These are phyloP conservation scores for Aquilaria sinensis DNA, from an alignment of 345 rosid genomes.

Conservation along the genomic window DNA sequence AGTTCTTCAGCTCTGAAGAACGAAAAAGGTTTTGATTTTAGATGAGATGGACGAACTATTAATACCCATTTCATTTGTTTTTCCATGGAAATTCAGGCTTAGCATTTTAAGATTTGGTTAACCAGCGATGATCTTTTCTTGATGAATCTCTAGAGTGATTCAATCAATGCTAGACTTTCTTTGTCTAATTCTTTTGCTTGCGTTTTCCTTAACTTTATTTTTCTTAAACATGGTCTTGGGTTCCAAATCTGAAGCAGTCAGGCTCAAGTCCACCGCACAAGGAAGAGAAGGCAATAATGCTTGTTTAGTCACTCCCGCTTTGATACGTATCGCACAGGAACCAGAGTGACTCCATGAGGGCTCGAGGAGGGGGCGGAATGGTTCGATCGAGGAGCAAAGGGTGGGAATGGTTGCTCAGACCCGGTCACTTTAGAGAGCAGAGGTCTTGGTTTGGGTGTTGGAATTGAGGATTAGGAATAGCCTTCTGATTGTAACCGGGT, in stretches of 20 bases:
- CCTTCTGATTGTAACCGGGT: conserved; percentile 6
- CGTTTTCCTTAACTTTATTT: no score
- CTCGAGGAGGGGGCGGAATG: background rate
- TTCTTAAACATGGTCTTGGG: no score
- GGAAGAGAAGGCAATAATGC: conserved; percentile 25
- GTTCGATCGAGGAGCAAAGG: background rate
- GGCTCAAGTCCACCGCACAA: conserved; percentile 1
- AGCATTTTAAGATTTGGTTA: no score
- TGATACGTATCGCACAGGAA: conserved; percentile 64
- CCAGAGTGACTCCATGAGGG: conserved; percentile 30
- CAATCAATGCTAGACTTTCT: no score
- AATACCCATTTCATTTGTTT: no score
- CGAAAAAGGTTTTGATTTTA: no score
- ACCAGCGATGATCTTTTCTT: no score
- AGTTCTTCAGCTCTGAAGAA: no score
- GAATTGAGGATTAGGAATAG: background rate
- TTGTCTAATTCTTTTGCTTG: no score
- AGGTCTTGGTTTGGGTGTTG: background rate
- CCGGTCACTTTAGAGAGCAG: conserved; percentile 21
- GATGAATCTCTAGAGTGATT: no score
- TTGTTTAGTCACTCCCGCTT: conserved; percentile 44
- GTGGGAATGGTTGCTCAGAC: conserved; percentile 9
- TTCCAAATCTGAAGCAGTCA: background rate
- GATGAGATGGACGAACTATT: no score
- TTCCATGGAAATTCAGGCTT: no score